Conservation (phyloP, 148 eudicot genomes). For the Rhododendron kiyosumense region DNA sequence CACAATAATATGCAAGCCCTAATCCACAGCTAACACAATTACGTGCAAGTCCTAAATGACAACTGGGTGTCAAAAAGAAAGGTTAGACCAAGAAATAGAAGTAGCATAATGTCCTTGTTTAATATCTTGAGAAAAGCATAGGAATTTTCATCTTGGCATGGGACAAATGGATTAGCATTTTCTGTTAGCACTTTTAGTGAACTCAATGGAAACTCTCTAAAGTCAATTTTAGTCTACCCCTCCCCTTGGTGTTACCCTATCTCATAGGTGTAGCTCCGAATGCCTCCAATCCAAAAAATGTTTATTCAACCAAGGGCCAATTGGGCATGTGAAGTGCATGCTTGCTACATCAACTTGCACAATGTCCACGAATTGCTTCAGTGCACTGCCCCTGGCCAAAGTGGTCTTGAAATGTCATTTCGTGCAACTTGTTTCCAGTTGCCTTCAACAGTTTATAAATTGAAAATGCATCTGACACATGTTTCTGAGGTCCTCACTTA, state of each 20-base stretch:
- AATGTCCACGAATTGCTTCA: background rate
- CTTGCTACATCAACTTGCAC: background rate
- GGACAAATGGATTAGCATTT: background rate
- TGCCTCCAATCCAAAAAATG: background rate
- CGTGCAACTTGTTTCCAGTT: background rate
- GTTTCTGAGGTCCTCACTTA: background rate
- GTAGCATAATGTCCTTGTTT: background rate
- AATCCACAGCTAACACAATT: background rate
- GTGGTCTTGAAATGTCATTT: background rate
- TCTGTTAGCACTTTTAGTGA: constrained; percentile 1
- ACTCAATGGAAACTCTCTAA: background rate
- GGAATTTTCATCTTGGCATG: background rate
- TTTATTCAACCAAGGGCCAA: background rate
- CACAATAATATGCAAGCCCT: background rate
- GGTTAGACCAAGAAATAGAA: background rate
- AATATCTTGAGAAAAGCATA: background rate
- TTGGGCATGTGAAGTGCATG: background rate
- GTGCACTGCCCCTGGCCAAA: background rate
- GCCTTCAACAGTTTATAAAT: background rate
- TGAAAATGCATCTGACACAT: background rate
- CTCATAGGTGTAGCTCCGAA: background rate
- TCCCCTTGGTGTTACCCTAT: background rate
- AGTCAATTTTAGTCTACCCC: background rate
- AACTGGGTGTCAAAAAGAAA: background rate
- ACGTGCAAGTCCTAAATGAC: background rate